Evolutionary conservation across 2,329 filamentous ascomycete genomes (phyloP), one percentile per base, ranked within the genome.

Genomic region (Ceratocystis huliohia): DNA sequence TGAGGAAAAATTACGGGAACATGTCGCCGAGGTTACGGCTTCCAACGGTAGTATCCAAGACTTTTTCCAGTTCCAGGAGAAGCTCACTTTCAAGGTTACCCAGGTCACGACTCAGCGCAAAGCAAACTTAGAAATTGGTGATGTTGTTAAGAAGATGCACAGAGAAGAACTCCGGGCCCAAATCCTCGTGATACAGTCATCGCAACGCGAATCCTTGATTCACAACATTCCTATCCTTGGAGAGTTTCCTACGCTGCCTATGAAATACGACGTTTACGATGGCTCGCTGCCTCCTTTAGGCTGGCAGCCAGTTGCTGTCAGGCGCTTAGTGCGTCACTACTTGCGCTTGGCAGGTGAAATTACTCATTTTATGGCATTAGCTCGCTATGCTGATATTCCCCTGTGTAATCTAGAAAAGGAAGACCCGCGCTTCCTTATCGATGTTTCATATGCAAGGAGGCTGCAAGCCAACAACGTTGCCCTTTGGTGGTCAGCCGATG

Each of bases 391-490:
- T 30, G 91, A 97, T 74, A 85, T 99, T 3, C 94, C 94, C 1
- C 80, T 99, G 6, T 97, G 94, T 76, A 99, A 99, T 72, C 78
- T 99, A 41, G 94, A 97, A 74, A 87, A 87, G 56, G 94, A 97
- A 70, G 94, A 99, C 72, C 93, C 94, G 33, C 85, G 91, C 2
- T 97, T 94, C 77, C 78, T 99, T 65, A 99, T 99, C 71, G 94
- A 99, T 73, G 85, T 99, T 66, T 89, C 93, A 0, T 99, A 97
- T 74, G 94, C 94, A 0, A 82, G 95, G 66, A 84, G 92, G 20
- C 78, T 99, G 64, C 91, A 96, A 72, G 88, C 89, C 70, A 96
- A 93, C 73, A 91, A 92, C 67, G 90, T 99, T 1, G 89, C 99
- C 5, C 79, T 99, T 5, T 99, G 94, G 94, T 99, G 94, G 94